phyloP scores from a whole-genome alignment of 768 basidiomycete species.

The Lactifluus pinguis region DNA sequence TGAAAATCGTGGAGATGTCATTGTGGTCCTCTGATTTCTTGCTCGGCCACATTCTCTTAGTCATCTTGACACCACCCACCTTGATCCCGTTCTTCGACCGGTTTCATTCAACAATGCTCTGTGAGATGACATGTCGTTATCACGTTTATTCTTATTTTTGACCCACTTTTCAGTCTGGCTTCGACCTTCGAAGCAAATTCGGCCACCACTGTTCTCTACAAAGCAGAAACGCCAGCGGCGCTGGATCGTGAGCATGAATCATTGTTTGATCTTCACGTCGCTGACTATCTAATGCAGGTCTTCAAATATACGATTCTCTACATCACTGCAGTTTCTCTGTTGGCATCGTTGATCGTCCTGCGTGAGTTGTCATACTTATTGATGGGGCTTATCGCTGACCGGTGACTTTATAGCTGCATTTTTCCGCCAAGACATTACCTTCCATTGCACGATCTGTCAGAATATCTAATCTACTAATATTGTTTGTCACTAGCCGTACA shows the following conservation, averaged over 20 bases:
- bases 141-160: not conserved
- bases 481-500: slow-evolving; percentile 18
- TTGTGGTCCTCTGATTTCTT: slow-evolving; percentile 94
- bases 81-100: slow-evolving; percentile 88
- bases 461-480: slow-evolving; percentile 52
- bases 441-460: slow-evolving; percentile 78
- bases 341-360: slow-evolving; percentile 74
- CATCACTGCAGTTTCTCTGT: slow-evolving; percentile 58
- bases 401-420: slow-evolving; percentile 47
- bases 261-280: not conserved
- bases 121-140: slow-evolving; percentile 2
- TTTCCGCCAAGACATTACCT: slow-evolving; percentile 71
- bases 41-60: slow-evolving; percentile 76
- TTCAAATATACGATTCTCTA: slow-evolving; percentile 84
- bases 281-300: slow-evolving; percentile 34
- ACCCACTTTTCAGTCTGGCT: slow-evolving; percentile 66
- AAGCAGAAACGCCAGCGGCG: slow-evolving; percentile 89
- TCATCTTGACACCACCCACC: slow-evolving; percentile 84
- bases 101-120: slow-evolving; percentile 71
- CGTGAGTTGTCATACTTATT: slow-evolving; percentile 44
- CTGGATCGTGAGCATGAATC: slow-evolving; percentile 59
- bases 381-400: slow-evolving; percentile 9
- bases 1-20: slow-evolving; percentile 95
- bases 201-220: slow-evolving; percentile 85
- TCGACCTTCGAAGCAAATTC: slow-evolving; percentile 88